Conservation (phyloP, 208 protist genomes). For the Histomonas meleagridis region DNA sequence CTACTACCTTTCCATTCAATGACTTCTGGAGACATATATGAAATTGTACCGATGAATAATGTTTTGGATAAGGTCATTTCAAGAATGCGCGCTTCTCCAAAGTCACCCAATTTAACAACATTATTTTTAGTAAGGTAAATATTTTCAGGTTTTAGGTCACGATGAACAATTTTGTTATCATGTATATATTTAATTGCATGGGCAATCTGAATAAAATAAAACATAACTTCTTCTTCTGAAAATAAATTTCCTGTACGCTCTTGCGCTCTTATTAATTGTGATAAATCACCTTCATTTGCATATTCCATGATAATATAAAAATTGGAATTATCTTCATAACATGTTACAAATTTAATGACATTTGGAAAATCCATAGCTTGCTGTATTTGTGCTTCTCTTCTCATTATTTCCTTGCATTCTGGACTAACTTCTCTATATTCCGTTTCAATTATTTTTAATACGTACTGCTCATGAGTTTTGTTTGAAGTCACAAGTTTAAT, state of each 20-base stretch:
- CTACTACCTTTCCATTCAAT: constrained; percentile 4
- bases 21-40: constrained; percentile 37
- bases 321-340: background rate
- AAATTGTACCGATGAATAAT: constrained; percentile 13
- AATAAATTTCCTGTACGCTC: background rate
- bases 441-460: no score
- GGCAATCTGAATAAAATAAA: constrained; percentile 48
- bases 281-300: constrained; percentile 40
- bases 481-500: no score
- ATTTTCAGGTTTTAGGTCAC: constrained; percentile 50
- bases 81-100: constrained; percentile 29
- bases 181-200: constrained; percentile 57
- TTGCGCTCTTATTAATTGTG: background rate
- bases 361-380: no score
- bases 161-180: constrained; percentile 57
- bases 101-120: constrained; percentile 41
- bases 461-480: no score
- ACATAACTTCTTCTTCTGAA: constrained; percentile 18
- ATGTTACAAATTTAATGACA: background rate
- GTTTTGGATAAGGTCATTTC: background rate
- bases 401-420: no score
- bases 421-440: no score
- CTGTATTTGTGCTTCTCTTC: no score
- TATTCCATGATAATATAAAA: constrained; percentile 41
- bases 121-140: constrained; percentile 36